Base-by-base conservation (phyloP, 139 green algal genomes). In the Auxenochlorella protothecoides region DNA sequence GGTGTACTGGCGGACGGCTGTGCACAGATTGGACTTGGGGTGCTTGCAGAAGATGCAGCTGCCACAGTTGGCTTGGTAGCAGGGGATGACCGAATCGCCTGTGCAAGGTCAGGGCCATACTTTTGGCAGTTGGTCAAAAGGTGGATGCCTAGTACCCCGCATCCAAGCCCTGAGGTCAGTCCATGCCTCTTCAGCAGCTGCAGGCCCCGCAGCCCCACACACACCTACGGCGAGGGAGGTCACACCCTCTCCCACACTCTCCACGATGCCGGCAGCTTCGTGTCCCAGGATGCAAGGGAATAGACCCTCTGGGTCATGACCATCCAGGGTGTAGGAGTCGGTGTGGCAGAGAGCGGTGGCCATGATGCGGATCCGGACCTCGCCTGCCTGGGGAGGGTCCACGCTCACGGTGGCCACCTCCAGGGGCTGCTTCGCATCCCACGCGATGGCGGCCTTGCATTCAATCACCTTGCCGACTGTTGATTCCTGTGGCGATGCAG, bases 261-360 rank as follows among this genome's bases (percentile, higher is more conserved):
- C 94, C 62, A 99, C 94, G 3, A 98, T 75, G 71, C 91, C 95
- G 0, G 92, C 92, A 2, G 95, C 95, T 76, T 99, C 95, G 80
- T 99, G 95, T 6, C 95, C 92, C 60, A 99, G 78, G 63, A 98
- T 92, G 83, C 90, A 96, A 11, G 95, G 94, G 79, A 99, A 99
- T 16, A 97, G 80, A 9, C 94, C 93, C 66, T 90, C 78, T 4
- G 84, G 79, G 75, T 89, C 84, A 10, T 87, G 67, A 54, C 93
- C 93, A 63, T 85, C 83, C 9, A 98, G 80, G 2, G 93, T 98
- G 89, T 95, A 98, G 0, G 83, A 66, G 74, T 98, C 93, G 60
- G 94, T 98, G 84, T 98, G 94, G 82, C 95, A 99, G 6, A 98
- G 84, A 2, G 95, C 94, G 5, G 89, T 96, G 15, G 87, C 85